Evolutionary conservation across 306 rosid species (phyloP), one percentile per base, ranked within the genome.

Genomic region (Cucurbita ficifolia): DNA sequence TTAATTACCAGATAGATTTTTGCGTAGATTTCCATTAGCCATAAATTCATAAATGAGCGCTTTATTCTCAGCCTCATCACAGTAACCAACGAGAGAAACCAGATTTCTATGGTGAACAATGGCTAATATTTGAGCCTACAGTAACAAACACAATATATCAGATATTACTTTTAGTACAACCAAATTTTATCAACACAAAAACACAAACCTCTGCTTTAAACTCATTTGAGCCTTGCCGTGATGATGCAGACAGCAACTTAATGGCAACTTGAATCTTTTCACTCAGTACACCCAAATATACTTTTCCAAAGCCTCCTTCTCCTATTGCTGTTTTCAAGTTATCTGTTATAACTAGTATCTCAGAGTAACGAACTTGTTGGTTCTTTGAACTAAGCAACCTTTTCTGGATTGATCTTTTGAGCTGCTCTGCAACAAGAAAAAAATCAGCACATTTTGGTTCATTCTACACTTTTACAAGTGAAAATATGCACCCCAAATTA

Each of bases 221-320:
- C 49, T 80, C 82, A 21, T 73, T 76, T 18, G 19, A 52, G 12
- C 87, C 85, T 79, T 84, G 82, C 22, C 38, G 52, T 19, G 89
- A 76, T 38, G 73, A 13, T 4, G 40, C 9, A 5, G 85, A 82
- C 10, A 84, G 82, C 17, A 80, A 10, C 78, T 87, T 84, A 33
- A 24, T 68, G 0, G 85, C 86, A 52, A 83, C 86, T 18, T 21
- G 43, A 16, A 53, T 60, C 8, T 17, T 62, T 42, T 73, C 67
- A 6, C 70, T 24, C 8, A 82, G 24, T 8, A 16, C 24, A 46
- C 84, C 86, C 5, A 24, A 52, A 50, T 78, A 80, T n/a, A 83
- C 86, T 11, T 78, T 72, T 13, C 83, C 88, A 74, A 85, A 85
- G 49, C 84, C 88, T 22, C 88, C 84, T 72, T 50, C 53, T 57